Base-by-base conservation (phyloP, 129 eudicot species). In the Helichrysum umbraculigerum region DNA sequence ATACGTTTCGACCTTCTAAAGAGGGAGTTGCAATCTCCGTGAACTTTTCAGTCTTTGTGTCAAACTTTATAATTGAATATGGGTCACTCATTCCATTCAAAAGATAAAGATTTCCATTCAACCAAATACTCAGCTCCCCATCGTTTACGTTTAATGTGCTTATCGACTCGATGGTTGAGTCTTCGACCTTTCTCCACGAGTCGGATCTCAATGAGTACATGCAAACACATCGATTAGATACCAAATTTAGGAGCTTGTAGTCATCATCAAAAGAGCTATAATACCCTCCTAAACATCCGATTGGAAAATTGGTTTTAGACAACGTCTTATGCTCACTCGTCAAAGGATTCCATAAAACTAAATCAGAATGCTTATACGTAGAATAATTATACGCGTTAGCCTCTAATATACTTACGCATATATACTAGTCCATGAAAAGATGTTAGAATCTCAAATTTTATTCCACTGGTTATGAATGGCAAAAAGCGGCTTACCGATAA, bases 391-490 rank as follows among this genome's bases (percentile, higher is more conserved):
- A n/a, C n/a, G n/a, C n/a, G n/a, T 28, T 19, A 4, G 12, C 14
- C 7, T 28, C 25, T 6, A 10, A 6, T 16, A 73, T 20, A 50
- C 64, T 30, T n/a, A 62, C 21, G 21, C 70, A 63, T n/a, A n/a
- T n/a, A n/a, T 50, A 75, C 79, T 29, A 75, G 33, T 17, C 79
- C 79, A 47, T 75, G 9, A 2, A n/a, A 62, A 63, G 79, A 63
- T 47, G 79, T 50, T 47, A 75, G 14, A 12, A 64, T 8, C 7
- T 0, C 1, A 7, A 63, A 1, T 21, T 44, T 42, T 75, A 1
- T 0, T 2, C 15, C 22, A 14, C 8, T 6, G 5, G 10, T 25
- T 44, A 17, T 7, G 50, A 75, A 63, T 19, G 71, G 63, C 10
- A 64, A 47, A n/a, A 3, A 11, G 33, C 50, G 63, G 8, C 20